A percentile compares a stretch with the other conserved stretches of the same genome.
Evolutionary conservation across 306 rosid species (phyloP).

Genomic region (Bauhinia variegata): DNA sequence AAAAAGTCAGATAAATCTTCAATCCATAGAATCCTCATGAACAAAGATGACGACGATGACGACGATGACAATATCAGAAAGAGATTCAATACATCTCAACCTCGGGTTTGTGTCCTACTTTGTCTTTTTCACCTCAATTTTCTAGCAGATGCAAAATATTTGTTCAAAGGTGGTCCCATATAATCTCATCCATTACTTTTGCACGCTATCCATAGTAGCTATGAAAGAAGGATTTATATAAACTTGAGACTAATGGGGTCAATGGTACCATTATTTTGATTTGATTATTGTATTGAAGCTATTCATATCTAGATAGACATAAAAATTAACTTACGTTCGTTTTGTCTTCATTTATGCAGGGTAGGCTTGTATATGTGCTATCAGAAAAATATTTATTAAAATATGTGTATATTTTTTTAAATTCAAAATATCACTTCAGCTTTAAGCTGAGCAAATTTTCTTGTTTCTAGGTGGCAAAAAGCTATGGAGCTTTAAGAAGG

Average conservation of each 20-base stretch:
- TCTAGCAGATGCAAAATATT: constrained; percentile 27
- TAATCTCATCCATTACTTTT: constrained; percentile 2
- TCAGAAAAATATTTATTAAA: too few species aligned
- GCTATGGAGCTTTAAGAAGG: constrained; percentile 88
- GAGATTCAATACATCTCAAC: constrained; percentile 67
- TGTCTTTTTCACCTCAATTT: constrained; percentile 27
- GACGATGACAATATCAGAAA: constrained; percentile 60
- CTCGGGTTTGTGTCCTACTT: constrained; percentile 66
- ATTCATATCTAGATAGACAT: too few species aligned
- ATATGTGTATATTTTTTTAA: neutral
- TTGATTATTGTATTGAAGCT: too few species aligned
- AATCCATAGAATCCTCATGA: constrained; percentile 64
- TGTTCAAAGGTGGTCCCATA: constrained; percentile 17
- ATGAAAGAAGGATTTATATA: constrained; percentile 17
- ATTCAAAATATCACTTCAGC: constrained; percentile 10
- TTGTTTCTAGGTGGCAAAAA: constrained; percentile 75
- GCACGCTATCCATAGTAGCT: constrained; percentile 17
- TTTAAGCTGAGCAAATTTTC: constrained; percentile 21
- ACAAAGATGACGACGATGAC: constrained; percentile 60
- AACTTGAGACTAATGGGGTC: neutral
- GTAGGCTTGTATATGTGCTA: neutral
- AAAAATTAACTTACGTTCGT: neutral
- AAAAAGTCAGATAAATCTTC: constrained; percentile 67
- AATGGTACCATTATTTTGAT: neutral
- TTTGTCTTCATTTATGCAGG: neutral